Evolutionary conservation across 1,139 yeast species (phyloP).

Genomic region (Schizosaccharomyces versatilis): DNA sequence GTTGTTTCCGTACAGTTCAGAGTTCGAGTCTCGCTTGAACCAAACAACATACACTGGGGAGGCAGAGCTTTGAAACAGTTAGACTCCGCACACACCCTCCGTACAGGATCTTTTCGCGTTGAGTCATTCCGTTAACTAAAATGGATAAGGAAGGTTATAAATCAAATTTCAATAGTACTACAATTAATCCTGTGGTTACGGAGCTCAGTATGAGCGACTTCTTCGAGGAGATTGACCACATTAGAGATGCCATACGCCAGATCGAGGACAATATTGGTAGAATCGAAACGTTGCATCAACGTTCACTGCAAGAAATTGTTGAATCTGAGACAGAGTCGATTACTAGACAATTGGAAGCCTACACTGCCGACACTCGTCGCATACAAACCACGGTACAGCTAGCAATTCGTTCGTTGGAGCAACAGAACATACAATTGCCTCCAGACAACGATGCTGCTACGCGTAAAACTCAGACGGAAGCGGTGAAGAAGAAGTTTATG

Average conservation of each 20-base stretch:
- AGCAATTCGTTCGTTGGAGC: constrained; percentile 58
- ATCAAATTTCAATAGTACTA: too few relatives aligned
- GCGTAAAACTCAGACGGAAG: constrained; percentile 77
- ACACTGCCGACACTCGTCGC: constrained; percentile 58
- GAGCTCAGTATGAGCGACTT: constrained; percentile 19
- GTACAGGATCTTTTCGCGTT: too few relatives aligned
- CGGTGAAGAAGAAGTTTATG: constrained; percentile 66
- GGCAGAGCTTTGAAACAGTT: too few relatives aligned
- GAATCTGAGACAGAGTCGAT: constrained; percentile 54
- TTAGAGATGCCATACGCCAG: constrained; percentile 60
- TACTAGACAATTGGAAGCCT: constrained; percentile 54
- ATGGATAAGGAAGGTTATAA: too few relatives aligned
- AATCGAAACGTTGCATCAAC: constrained; percentile 61
- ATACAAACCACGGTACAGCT: constrained; percentile 54
- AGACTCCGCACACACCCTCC: too few relatives aligned
- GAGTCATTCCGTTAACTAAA: too few relatives aligned
- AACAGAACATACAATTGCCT: constrained; percentile 29
- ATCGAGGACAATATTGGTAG: constrained; percentile 58
- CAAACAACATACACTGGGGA: too few relatives aligned
- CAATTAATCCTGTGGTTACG: too few relatives aligned
- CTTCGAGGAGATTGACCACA: constrained; percentile 63
- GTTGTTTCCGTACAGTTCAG: too few relatives aligned
- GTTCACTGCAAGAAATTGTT: constrained; percentile 55
- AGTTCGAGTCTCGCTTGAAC: too few relatives aligned
- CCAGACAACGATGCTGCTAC: constrained; percentile 34